phyloP scores from a whole-genome alignment of 2,329 filamentous ascomycete species.

The Chaetomiaceae sp. region DNA sequence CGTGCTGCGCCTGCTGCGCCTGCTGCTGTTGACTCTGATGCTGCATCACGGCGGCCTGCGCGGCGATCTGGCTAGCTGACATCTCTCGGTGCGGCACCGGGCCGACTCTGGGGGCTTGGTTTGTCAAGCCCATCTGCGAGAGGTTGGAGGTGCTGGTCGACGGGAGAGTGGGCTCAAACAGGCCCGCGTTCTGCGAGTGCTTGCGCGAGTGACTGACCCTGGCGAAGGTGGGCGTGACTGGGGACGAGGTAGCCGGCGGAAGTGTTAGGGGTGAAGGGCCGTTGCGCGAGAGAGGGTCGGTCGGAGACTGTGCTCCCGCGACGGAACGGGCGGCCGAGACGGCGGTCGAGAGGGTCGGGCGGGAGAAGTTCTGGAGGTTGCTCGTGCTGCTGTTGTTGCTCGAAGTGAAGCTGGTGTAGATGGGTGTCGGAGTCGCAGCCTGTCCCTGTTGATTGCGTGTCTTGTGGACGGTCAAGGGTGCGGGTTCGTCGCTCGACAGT shows the following conservation, averaged over 20 bases:
- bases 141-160: constrained; percentile 54
- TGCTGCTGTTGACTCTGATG: constrained; percentile 56
- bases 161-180: constrained; percentile 70
- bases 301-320: constrained; percentile 27
- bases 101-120: constrained; percentile 38
- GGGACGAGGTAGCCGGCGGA: constrained; percentile 33
- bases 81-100: constrained; percentile 35
- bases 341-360: constrained; percentile 38
- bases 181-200: constrained; percentile 68
- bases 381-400: constrained; percentile 42
- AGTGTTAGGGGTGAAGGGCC: constrained; percentile 40
- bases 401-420: constrained; percentile 45
- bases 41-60: constrained; percentile 67
- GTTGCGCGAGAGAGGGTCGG: constrained; percentile 30
- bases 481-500: constrained; percentile 41
- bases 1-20: constrained; percentile 44
- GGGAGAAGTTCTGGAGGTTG: constrained; percentile 55
- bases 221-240: constrained; percentile 32
- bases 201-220: constrained; percentile 51
- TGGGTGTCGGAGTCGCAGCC: constrained; percentile 38
- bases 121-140: constrained; percentile 44
- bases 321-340: constrained; percentile 26
- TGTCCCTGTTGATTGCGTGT: constrained; percentile 34
- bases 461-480: constrained; percentile 43
- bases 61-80: constrained; percentile 72